Conservation (phyloP, 225 moss, liverwort and hornwort species). For the Takakia lepidozioides region DNA sequence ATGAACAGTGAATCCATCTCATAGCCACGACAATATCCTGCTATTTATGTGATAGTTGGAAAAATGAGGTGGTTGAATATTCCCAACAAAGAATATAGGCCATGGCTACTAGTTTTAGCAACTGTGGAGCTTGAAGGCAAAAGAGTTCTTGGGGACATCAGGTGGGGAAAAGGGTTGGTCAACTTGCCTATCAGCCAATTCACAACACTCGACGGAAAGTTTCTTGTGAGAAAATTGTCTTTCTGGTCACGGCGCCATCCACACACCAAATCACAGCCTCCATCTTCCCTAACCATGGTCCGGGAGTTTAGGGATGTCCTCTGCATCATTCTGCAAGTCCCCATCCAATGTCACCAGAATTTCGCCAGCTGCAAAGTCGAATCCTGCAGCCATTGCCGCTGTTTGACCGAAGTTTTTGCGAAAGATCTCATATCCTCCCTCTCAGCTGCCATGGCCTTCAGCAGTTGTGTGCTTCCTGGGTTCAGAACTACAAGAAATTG, state of each 20-base stretch:
- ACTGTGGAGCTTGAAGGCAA: no score
- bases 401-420: constrained; percentile 49
- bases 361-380: constrained; percentile 38
- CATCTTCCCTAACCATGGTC: constrained; percentile 34
- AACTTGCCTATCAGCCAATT: constrained; percentile 36
- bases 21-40: no score
- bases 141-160: no score
- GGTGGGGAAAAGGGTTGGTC: no score
- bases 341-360: constrained; percentile 43
- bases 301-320: constrained; percentile 35
- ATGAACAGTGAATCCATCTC: no score
- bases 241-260: constrained; percentile 40
- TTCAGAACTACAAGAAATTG: background rate
- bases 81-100: no score
- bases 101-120: no score
- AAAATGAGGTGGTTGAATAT: no score
- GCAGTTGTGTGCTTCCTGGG: constrained; percentile 29
- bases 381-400: constrained; percentile 53
- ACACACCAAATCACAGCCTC: constrained; percentile 51
- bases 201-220: constrained; percentile 29
- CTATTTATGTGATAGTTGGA: no score
- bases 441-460: constrained; percentile 34
- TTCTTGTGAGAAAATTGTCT: constrained; percentile 29
- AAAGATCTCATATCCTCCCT: constrained; percentile 44
- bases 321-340: constrained; percentile 49